These are phyloP conservation scores for Cryptococcus maquisensis DNA, from an alignment of 1,284 basidiomycete species.

Conservation along the genomic window DNA sequence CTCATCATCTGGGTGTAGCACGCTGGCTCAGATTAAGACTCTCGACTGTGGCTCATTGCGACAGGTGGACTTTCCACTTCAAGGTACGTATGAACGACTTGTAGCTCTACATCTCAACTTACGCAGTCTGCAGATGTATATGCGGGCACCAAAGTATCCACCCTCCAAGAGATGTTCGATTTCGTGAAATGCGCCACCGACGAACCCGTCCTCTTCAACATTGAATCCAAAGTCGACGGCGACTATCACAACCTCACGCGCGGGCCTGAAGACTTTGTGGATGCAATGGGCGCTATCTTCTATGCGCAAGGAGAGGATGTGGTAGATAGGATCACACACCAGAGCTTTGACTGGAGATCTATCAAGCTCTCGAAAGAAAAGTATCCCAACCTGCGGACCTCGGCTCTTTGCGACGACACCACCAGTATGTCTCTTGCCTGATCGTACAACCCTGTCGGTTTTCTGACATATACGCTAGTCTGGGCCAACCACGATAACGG, in stretches of 20 bases:
- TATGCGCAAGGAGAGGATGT: conserved; percentile 19
- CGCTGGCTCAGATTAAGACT: conserved; percentile 68
- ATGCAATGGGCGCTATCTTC: conserved; percentile 25
- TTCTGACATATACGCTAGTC: conserved; percentile 2
- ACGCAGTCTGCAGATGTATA: conserved; percentile 13
- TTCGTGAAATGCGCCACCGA: conserved; percentile 62
- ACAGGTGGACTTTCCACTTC: conserved; percentile 57
- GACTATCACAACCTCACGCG: conserved; percentile 57
- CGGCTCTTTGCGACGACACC: conserved; percentile 35
- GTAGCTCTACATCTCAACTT: background rate
- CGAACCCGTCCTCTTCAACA: conserved; percentile 61
- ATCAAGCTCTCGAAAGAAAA: conserved; percentile 33
- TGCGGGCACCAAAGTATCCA: conserved; percentile 65
- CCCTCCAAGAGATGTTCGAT: conserved; percentile 66
- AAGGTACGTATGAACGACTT: conserved; percentile 32
- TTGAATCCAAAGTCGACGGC: conserved; percentile 73
- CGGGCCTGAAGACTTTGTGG: conserved; percentile 63
- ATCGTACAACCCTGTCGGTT: background rate
- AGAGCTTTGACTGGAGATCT: conserved; percentile 40
- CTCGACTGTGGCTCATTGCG: conserved; percentile 72
- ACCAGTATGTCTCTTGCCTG: conserved; percentile 19
- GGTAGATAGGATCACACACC: conserved; percentile 41
- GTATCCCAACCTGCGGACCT: conserved; percentile 33
- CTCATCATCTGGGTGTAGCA: conserved; percentile 34
- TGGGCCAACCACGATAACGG: conserved; percentile 22